These are phyloP conservation scores for Penicillium sp. DNA, from an alignment of 2,329 filamentous ascomycete species.

Conservation along the genomic window DNA sequence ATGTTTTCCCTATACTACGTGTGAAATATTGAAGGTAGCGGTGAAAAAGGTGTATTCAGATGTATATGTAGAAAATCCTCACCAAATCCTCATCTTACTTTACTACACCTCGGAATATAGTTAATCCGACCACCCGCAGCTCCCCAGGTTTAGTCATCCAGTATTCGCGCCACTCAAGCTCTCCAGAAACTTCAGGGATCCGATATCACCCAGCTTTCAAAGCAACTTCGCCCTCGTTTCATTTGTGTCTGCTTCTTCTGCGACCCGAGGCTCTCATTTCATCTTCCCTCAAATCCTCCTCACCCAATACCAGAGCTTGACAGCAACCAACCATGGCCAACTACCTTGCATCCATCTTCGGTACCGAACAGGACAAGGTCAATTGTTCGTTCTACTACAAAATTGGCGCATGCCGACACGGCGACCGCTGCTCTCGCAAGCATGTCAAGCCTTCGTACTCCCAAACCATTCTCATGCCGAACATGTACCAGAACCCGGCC, in stretches of 20 bases:
- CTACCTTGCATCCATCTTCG: slow-evolving; percentile 98
- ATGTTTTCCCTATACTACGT: too few relatives aligned
- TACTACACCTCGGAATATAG: neutral
- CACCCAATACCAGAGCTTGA: neutral
- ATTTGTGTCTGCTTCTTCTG: neutral
- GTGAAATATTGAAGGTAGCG: neutral
- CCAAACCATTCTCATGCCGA: slow-evolving; percentile 96
- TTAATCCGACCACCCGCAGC: slow-evolving; percentile 17
- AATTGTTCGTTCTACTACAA: slow-evolving; percentile 99
- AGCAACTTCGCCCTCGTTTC: slow-evolving; percentile 1
- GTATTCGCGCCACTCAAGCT: slow-evolving; percentile 25
- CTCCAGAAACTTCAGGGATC: slow-evolving; percentile 39
- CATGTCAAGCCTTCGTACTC: slow-evolving; percentile 99
- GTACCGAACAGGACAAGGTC: slow-evolving; percentile 98
- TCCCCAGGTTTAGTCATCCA: slow-evolving; percentile 28
- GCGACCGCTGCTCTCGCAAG: slow-evolving; percentile 95
- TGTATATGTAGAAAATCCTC: neutral
- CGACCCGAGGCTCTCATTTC: neutral
- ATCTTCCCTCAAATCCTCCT: neutral
- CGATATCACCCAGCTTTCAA: slow-evolving; percentile 20
- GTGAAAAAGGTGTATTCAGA: neutral
- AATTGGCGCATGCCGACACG: slow-evolving; percentile 97
- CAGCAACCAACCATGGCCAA: slow-evolving; percentile 70
- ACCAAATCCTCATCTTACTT: too few relatives aligned
- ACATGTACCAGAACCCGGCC: slow-evolving; percentile 98